These are phyloP conservation scores for Ceratocystis eucalypticola DNA, from an alignment of 2,329 filamentous ascomycete species.

Conservation along the genomic window DNA sequence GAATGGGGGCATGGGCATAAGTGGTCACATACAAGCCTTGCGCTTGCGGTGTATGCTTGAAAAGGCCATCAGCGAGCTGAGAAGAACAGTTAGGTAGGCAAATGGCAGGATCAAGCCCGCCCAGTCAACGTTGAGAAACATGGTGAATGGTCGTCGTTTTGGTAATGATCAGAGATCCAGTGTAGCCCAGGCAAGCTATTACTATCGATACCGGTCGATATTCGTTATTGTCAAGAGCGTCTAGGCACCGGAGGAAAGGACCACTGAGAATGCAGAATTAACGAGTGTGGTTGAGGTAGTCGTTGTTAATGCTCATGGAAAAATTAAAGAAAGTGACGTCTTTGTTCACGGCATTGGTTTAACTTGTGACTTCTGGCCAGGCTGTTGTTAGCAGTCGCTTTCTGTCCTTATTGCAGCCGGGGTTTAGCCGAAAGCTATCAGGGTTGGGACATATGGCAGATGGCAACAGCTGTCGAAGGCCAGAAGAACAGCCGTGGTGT, in stretches of 20 bases:
- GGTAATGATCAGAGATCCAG: constrained; percentile 18
- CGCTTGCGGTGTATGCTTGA: constrained; percentile 85
- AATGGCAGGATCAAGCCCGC: constrained; percentile 73
- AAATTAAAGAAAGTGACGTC: constrained; percentile 14
- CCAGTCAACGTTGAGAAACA: constrained; percentile 56
- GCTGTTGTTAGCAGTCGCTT: constrained; percentile 11
- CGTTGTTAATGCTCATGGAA: background rate
- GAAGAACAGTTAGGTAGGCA: constrained; percentile 76
- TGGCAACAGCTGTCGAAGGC: background rate
- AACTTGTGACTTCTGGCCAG: constrained; percentile 12
- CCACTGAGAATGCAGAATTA: constrained; percentile 4
- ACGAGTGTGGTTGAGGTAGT: constrained; percentile 8
- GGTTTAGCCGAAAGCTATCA: constrained; percentile 5
- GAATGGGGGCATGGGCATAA: background rate
- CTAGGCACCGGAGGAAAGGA: background rate
- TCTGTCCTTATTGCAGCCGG: background rate
- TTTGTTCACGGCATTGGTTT: background rate
- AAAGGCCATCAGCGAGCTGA: constrained; percentile 82
- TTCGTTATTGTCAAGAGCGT: background rate
- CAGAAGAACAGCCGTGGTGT: no score
- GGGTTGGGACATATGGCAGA: background rate
- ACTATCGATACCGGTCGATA: background rate
- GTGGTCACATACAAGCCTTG: constrained; percentile 54
- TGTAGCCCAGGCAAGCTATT: background rate
- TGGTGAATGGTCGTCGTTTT: constrained; percentile 21